Percentiles rank a stretch among this genome's conserved stretches.
phyloP scores from a whole-genome alignment of 306 rosid species.

The Hippophae rhamnoides region DNA sequence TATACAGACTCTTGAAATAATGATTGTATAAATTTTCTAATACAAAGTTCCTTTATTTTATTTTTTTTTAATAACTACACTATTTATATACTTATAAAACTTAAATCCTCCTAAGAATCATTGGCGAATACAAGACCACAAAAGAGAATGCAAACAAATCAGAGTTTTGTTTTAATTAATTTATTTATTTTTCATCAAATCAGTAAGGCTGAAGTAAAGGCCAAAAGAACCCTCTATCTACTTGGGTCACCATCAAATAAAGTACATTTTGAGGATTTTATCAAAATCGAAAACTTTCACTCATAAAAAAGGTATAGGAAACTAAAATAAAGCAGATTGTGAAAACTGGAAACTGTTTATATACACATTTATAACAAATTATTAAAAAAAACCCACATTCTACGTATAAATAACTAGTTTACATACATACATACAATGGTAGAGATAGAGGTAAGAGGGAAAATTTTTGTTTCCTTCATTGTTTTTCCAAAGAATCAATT shows the following conservation, averaged over 20 bases:
- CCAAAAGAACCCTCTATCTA: conserved; percentile 36
- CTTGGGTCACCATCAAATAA: conserved; percentile 40
- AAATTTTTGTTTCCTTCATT: conserved; percentile 26
- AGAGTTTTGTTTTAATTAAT: too few relatives aligned
- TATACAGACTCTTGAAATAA: too few relatives aligned
- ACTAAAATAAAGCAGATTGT: conserved; percentile 17
- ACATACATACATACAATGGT: conserved; percentile 89
- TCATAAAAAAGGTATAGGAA: conserved; percentile 18
- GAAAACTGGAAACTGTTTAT: conserved; percentile 60
- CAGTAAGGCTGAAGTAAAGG: conserved; percentile 23
- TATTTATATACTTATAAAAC: too few relatives aligned
- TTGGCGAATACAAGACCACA: background rate
- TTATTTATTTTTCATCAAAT: conserved; percentile 5
- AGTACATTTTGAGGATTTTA: conserved; percentile 24
- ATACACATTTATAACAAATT: conserved; percentile 54
- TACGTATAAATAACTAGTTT: conserved; percentile 67
- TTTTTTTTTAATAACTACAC: too few relatives aligned
- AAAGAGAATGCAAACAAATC: conserved; percentile 10
- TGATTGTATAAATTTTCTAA: too few relatives aligned
- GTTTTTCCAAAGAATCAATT: conserved; percentile 25
- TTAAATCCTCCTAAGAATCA: too few relatives aligned
- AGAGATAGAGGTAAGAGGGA: conserved; percentile 25
- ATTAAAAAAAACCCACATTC: conserved; percentile 23
- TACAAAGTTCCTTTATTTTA: too few relatives aligned
- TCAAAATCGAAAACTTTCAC: conserved; percentile 23